Percentiles rank a stretch among this genome's conserved stretches.
Evolutionary conservation across 2,329 filamentous ascomycete genomes (phyloP).

Genomic region (Ceratocystis eucalypticola): DNA sequence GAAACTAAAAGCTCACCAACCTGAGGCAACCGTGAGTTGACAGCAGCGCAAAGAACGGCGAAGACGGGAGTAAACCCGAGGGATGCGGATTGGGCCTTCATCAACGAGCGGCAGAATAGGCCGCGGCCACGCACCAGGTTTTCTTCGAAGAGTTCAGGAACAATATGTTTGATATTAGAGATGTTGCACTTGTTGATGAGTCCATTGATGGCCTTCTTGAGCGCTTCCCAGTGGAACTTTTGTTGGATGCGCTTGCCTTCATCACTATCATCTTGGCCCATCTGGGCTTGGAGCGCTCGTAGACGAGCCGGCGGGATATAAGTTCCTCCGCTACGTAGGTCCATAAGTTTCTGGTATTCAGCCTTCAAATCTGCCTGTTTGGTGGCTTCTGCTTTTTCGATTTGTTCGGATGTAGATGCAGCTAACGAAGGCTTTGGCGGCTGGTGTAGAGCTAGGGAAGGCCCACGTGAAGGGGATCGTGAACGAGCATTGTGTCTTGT

Average conservation of each 20-base stretch:
- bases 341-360: conserved; percentile 84
- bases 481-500: conserved; percentile 25
- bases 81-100: conserved; percentile 95
- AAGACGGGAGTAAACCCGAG: conserved; percentile 94
- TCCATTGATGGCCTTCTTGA: conserved; percentile 98
- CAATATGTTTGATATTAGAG: conserved; percentile 93
- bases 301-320: conserved; percentile 90
- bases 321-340: conserved; percentile 84
- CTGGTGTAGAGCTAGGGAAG: conserved; percentile 21
- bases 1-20: conserved; percentile 84
- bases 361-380: conserved; percentile 81
- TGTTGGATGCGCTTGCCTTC: conserved; percentile 92
- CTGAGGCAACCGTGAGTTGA: conserved; percentile 92
- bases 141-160: conserved; percentile 89
- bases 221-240: conserved; percentile 59
- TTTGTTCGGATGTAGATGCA: conserved; percentile 22
- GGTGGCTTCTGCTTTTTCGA: conserved; percentile 54
- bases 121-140: conserved; percentile 85
- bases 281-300: conserved; percentile 84
- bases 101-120: conserved; percentile 87
- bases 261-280: conserved; percentile 90
- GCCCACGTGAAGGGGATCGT: conserved; percentile 25
- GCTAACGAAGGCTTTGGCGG: conserved; percentile 21
- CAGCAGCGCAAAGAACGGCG: conserved; percentile 86
- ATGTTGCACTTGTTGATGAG: conserved; percentile 99